These are phyloP conservation scores for Immersiporthe knoxdaviesiana DNA, from an alignment of 2,329 filamentous ascomycete species.

Conservation along the genomic window DNA sequence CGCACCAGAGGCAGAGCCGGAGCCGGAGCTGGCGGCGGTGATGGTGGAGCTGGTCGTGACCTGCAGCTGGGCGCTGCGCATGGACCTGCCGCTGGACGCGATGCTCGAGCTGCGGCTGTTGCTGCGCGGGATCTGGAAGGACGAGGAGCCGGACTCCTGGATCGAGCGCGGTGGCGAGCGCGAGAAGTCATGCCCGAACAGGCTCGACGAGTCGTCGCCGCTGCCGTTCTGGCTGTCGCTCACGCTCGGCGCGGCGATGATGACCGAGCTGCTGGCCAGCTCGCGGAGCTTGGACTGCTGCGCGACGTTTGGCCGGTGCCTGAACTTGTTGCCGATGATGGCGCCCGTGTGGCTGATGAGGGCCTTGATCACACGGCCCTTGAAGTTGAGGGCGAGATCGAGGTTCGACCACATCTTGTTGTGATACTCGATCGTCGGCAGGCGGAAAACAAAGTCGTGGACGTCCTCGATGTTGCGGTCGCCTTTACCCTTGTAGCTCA, in stretches of 20 bases:
- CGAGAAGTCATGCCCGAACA: constrained; percentile 59
- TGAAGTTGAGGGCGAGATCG: constrained; percentile 87
- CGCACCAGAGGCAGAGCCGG: too few relatives aligned
- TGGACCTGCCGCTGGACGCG: constrained; percentile 50
- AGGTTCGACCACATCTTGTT: constrained; percentile 99
- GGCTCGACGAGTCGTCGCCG: constrained; percentile 60
- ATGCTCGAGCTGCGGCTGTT: constrained; percentile 58
- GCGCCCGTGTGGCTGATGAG: constrained; percentile 94
- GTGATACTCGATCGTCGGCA: constrained; percentile 91
- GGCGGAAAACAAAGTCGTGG: constrained; percentile 94
- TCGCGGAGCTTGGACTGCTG: constrained; percentile 81
- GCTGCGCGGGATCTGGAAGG: constrained; percentile 49
- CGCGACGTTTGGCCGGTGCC: constrained; percentile 79
- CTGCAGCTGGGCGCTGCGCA: constrained; percentile 35
- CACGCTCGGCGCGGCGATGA: constrained; percentile 53
- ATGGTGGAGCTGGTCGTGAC: constrained; percentile 22
- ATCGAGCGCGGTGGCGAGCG: constrained; percentile 61
- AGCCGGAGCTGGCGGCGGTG: constrained; percentile 33
- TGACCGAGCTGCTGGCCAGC: constrained; percentile 75
- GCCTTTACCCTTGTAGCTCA: constrained; percentile 95
- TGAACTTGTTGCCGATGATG: constrained; percentile 97
- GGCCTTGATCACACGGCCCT: constrained; percentile 92
- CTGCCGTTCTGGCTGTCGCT: constrained; percentile 47
- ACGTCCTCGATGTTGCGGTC: constrained; percentile 96
- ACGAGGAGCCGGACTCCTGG: constrained; percentile 53